Base-by-base conservation (phyloP, 2,329 filamentous ascomycete genomes). In the Sphaerostilbella broomeana region DNA sequence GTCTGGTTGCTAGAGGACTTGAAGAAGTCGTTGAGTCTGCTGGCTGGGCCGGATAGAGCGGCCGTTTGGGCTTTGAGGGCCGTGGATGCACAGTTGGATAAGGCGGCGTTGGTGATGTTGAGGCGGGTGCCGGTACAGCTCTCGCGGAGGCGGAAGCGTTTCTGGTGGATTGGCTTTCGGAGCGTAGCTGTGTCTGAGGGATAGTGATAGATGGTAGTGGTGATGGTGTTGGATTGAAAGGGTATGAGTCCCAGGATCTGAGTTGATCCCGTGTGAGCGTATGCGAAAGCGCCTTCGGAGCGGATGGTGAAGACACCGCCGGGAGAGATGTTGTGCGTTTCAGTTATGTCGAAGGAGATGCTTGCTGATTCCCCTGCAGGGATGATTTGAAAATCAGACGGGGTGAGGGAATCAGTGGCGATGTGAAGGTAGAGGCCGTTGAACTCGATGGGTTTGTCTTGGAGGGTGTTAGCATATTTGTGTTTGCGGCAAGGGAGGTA, bases 1-100 rank as follows among this genome's bases (percentile, higher is more conserved):
- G 64, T 65, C 3, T 58, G 45, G n/a, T 57, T 46, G 10, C 48
- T 58, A 19, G 70, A 72, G 1, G 70, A 71, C 61, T 79, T 81
- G 70, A 83, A 85, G 66, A 79, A 83, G 52, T 79, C 74, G 24
- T 57, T 59, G 49, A 81, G 60, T 51, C 69, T 76, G 49, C 62
- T 58, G 4, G 67, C 64, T 0, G 63, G 48, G 19, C 72, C 73
- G 1, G 66, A 72, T 2, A 64, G 55, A 0, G 75, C 73, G 2
- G 72, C 72, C 1, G 58, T 54, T 1, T 73, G 67, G 8, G 79
- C 78, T 4, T 62, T 57, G 3, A 60, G 61, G 2, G 80, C 77
- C 5, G 81, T 62, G 12, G 58, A 61, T 5, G 65, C 61, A 52
- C 78, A 77, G 58, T 76, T 73, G 45, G 53, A 55, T 9, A 83